A percentile compares a stretch with the other conserved stretches of the same genome.
phyloP scores from a whole-genome alignment of 768 basidiomycete genomes.

The Chalciporus pseudorubinellus region DNA sequence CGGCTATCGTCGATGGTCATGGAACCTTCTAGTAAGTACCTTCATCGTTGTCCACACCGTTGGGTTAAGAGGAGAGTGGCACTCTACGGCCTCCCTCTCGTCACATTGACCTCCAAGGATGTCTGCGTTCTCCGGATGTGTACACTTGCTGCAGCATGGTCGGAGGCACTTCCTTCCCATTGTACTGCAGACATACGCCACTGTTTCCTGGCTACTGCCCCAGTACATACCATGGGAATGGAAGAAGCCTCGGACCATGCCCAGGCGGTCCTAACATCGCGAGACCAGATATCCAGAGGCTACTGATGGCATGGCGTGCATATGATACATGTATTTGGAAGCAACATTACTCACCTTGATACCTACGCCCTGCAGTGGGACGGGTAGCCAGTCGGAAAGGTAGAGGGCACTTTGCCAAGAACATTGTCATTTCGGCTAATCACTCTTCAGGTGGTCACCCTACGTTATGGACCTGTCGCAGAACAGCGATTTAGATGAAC shows the following conservation, averaged over 20 bases:
- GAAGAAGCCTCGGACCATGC: slow-evolving; percentile 47
- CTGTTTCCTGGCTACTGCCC: slow-evolving; percentile 27
- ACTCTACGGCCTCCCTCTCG: not conserved
- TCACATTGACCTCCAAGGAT: slow-evolving; percentile 4
- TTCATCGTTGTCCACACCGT: slow-evolving; percentile 2
- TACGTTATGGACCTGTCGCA: not conserved
- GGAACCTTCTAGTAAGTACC: slow-evolving; percentile 15
- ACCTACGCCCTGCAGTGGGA: not conserved
- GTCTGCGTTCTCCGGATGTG: slow-evolving; percentile 21
- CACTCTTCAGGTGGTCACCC: not conserved
- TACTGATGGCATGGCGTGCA: not conserved
- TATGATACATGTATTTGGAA: not conserved
- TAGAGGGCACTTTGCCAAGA: not conserved
- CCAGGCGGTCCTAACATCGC: slow-evolving; percentile 23
- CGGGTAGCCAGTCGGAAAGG: slow-evolving; percentile 8
- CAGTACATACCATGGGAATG: slow-evolving; percentile 58
- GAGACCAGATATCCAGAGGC: slow-evolving; percentile 19
- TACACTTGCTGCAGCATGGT: slow-evolving; percentile 32
- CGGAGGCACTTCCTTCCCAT: slow-evolving; percentile 37
- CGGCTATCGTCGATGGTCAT: not conserved
- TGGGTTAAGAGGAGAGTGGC: slow-evolving; percentile 19
- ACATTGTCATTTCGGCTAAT: slow-evolving; percentile 3
- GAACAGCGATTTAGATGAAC: slow-evolving; percentile 4
- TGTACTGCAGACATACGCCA: slow-evolving; percentile 33
- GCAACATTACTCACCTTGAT: slow-evolving; percentile 5